Conservation (phyloP, 2,329 filamentous ascomycete species). For the Clarireedia monteithiana region DNA sequence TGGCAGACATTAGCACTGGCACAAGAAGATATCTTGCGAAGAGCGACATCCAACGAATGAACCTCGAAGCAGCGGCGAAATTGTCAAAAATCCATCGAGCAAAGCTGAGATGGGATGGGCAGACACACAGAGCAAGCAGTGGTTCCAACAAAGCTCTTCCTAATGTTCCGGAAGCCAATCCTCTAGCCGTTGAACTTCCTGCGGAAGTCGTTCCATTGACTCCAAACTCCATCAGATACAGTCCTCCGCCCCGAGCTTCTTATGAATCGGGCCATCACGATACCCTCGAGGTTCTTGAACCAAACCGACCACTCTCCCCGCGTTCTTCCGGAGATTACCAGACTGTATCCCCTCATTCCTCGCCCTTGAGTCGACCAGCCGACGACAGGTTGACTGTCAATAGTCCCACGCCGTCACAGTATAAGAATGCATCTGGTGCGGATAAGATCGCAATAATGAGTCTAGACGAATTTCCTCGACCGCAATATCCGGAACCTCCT, state of each 20-base stretch:
- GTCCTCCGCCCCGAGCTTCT: slow-evolving; percentile 24
- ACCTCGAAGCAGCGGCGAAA: slow-evolving; percentile 67
- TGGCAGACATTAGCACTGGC: slow-evolving; percentile 91
- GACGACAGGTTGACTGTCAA: slow-evolving; percentile 45
- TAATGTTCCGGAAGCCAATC: slow-evolving; percentile 32
- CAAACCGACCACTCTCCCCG: slow-evolving; percentile 27
- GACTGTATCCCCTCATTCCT: slow-evolving; percentile 1
- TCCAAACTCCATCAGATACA: slow-evolving; percentile 7
- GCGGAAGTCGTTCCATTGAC: slow-evolving; percentile 35
- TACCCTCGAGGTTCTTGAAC: slow-evolving; percentile 20
- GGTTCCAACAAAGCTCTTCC: slow-evolving; percentile 15
- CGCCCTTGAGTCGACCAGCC: slow-evolving; percentile 11
- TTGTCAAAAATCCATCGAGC: slow-evolving; percentile 76
- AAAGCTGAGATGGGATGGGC: slow-evolving; percentile 36
- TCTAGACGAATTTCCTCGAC: slow-evolving; percentile 49
- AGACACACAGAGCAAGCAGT: slow-evolving; percentile 5
- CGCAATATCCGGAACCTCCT: slow-evolving; percentile 10
- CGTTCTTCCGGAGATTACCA: slow-evolving; percentile 18
- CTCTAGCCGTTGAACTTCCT: slow-evolving; percentile 46
- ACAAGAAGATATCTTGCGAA: slow-evolving; percentile 77
- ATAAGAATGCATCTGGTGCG: slow-evolving; percentile 46
- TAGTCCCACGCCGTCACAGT: slow-evolving; percentile 52
- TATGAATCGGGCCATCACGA: slow-evolving; percentile 29
- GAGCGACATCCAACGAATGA: slow-evolving; percentile 67
- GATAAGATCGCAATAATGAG: slow-evolving; percentile 63